Percentiles rank a stretch among this genome's conserved stretches.
Conservation (phyloP, 371 early-diverging fungal species). For the Mortierella sp. region DNA sequence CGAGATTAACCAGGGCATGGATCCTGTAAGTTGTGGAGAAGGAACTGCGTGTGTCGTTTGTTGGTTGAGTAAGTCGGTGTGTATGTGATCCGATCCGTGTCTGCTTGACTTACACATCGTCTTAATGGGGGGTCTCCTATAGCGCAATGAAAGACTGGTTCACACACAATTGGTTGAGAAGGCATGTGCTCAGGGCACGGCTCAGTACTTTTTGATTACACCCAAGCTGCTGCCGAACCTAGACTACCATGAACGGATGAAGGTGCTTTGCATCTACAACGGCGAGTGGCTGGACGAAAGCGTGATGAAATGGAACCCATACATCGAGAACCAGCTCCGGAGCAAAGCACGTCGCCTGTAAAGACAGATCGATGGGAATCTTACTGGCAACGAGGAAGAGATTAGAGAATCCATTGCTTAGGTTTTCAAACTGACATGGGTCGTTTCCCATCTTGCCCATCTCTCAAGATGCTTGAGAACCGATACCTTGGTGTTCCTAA, state of each 20-base stretch:
- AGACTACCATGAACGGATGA: slow-evolving; percentile 93
- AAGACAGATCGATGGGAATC: too few relatives aligned
- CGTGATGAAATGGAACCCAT: slow-evolving; percentile 31
- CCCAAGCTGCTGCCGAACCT: slow-evolving; percentile 98
- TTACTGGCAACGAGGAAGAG: too few relatives aligned
- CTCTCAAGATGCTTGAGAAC: too few relatives aligned
- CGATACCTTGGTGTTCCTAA: too few relatives aligned
- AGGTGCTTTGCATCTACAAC: slow-evolving; percentile 93
- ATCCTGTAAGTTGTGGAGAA: slow-evolving; percentile 64
- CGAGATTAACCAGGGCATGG: slow-evolving; percentile 99
- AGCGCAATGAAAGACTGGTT: slow-evolving; percentile 94
- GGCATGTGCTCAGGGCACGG: slow-evolving; percentile 70
- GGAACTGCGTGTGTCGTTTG: not conserved
- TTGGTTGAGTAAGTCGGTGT: not conserved
- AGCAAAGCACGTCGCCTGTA: slow-evolving; percentile 12
- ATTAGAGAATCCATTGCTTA: too few relatives aligned
- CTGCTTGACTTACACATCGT: too few relatives aligned
- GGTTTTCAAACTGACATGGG: too few relatives aligned
- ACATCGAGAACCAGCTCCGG: slow-evolving; percentile 34
- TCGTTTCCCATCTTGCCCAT: too few relatives aligned
- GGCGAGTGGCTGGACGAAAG: slow-evolving; percentile 80
- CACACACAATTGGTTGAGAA: slow-evolving; percentile 92
- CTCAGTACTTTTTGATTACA: slow-evolving; percentile 98
- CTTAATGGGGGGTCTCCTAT: not conserved
- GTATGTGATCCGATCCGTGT: too few relatives aligned